Conservation (phyloP, 129 eudicot species). For the Smallanthus sonchifolius region DNA sequence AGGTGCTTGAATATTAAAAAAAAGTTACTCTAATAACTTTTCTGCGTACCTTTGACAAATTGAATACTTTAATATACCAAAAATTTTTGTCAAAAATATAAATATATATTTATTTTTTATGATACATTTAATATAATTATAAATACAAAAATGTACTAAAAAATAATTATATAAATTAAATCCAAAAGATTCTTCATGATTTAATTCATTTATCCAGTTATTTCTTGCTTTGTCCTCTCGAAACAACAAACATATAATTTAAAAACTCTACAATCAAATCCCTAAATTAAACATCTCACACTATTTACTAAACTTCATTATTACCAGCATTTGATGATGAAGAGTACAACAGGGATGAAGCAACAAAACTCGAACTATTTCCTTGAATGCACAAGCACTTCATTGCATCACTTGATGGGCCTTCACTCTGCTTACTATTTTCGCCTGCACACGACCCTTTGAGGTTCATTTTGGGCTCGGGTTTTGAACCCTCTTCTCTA, state of each 20-base stretch:
- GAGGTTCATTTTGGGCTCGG: slow-evolving; percentile 35
- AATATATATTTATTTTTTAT: too few species aligned
- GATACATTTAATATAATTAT: neutral
- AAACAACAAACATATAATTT: neutral
- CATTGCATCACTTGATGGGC: slow-evolving; percentile 52
- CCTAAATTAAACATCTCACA: slow-evolving; percentile 8
- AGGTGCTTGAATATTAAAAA: too few species aligned
- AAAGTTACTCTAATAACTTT: too few species aligned
- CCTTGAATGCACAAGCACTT: slow-evolving; percentile 55
- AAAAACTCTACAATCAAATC: slow-evolving; percentile 18
- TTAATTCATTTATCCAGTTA: neutral
- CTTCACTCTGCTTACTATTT: slow-evolving; percentile 33
- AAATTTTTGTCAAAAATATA: too few species aligned
- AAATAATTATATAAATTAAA: too few species aligned
- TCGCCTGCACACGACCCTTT: slow-evolving; percentile 40
- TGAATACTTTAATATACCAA: too few species aligned
- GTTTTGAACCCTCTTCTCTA: slow-evolving; percentile 56
- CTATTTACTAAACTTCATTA: slow-evolving; percentile 28
- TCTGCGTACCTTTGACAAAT: too few species aligned
- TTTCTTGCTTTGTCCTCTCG: neutral
- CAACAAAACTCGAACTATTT: slow-evolving; percentile 71
- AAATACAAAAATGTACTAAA: too few species aligned
- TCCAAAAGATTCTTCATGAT: too few species aligned
- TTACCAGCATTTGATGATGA: slow-evolving; percentile 44
- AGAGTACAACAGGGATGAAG: slow-evolving; percentile 68